Evolutionary conservation across 2,329 filamentous ascomycete genomes (phyloP), one percentile per base, ranked within the genome.

Genomic region (Xylaria sp.): DNA sequence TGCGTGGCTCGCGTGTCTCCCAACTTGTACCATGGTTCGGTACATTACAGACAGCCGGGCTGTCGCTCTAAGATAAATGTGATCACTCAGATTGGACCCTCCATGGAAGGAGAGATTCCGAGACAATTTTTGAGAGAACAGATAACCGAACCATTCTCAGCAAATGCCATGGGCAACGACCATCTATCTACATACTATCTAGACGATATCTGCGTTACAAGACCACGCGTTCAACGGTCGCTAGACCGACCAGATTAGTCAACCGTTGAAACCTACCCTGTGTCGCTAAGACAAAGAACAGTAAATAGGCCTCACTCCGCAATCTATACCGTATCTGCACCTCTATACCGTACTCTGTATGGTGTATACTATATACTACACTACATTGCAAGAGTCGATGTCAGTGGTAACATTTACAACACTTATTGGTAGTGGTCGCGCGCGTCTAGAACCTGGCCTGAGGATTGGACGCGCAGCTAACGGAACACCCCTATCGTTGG

Each of bases 381-480:
- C 9, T 49, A 56, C 25, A 6, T 20, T 4, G 17, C 10, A 63
- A 39, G 13, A 2, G 42, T 49, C 25, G 55, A 45, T 27, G 20
- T 22, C 36, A 50, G 42, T 56, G 6, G 22, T 59, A 33, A 64
- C 55, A 60, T 56, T 50, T 25, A 58, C 58, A n/a, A 22, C 36
- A 55, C 22, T 6, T 57, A 50, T 57, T 54, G 15, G 61, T 45
- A 61, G 36, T 54, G 57, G 29, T 54, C 67, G 51, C 61, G 57
- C 67, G 67, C 69, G 65, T 71, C 67, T 69, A 66, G 67, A 63
- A 53, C 55, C 59, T 56, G 45, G 60, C 42, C 33, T 57, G 27
- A 31, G 45, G 31, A 58, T 33, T 45, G 53, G 51, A 66, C 67
- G 69, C 64, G 69, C 44, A 65, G 69, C 61, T 71, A 69, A 55